Base-by-base conservation (phyloP, 2,329 filamentous ascomycete genomes). In the Aspergillus novoparasiticus region DNA sequence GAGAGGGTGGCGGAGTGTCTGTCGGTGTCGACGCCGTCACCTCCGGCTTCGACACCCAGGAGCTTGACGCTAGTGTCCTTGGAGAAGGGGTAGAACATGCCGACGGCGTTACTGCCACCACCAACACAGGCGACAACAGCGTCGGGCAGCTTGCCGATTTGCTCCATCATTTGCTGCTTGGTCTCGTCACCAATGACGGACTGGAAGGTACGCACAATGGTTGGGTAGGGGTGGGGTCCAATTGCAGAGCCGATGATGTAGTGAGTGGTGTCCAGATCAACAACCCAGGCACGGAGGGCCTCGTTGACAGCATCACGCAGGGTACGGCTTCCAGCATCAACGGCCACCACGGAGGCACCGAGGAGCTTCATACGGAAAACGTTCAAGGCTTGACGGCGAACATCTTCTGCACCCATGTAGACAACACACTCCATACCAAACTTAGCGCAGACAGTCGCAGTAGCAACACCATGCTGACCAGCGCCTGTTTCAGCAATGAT, bases 201-300 rank as follows among this genome's bases (percentile, higher is more conserved):
- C 82, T 98, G 94, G 88, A 98, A 97, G 0, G 94, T 97, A 65
- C 94, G 90, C 57, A 98, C 94, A 67, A 98, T 97, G 61, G 93
- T 97, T 1, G 94, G 94, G 89, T 97, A 98, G 12, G 95, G 95
- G 78, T 99, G 95, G 55, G 95, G 95, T 0, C 95, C 95, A 71
- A 99, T 99, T 51, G 95, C 95, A 19, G 93, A 97, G 61, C 95
- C 95, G 72, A 99, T 96, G 72, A 98, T 95, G 83, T 98, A 99
- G 84, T 99, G 95, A 0, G 95, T 98, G 21, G 92, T 96, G 72
- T 94, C 89, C 19, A 99, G 90, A 70, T 94, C 87, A 61, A 94
- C 91, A 21, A 99, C 94, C 95, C 95, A 99, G 66, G 92, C 89
- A 53, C 95, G 91, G 74, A 99, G 83, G 23, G 95, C 94, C 81